Evolutionary conservation across 2,329 filamentous ascomycete species (phyloP).

Genomic region (Amphichorda felina): DNA sequence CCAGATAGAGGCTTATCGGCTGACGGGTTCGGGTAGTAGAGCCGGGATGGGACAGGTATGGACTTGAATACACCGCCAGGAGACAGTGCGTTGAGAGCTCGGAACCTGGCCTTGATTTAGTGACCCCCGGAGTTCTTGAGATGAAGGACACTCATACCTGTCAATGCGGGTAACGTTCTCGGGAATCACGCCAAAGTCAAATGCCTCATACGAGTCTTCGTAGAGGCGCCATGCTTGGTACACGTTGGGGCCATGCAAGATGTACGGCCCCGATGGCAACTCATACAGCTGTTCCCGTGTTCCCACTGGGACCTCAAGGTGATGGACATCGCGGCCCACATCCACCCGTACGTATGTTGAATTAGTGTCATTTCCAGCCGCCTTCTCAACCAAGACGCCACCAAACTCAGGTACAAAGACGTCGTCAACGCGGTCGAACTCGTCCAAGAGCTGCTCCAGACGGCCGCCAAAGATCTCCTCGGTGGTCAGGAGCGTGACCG

Average conservation of each 20-base stretch:
- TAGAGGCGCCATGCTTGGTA: slow-evolving; percentile 29
- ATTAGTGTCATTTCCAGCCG: slow-evolving; percentile 8
- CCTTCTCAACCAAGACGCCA: slow-evolving; percentile 25
- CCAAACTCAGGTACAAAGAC: slow-evolving; percentile 26
- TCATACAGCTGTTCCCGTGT: slow-evolving; percentile 9
- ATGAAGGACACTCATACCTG: slow-evolving; percentile 8
- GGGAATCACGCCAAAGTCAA: slow-evolving; percentile 23
- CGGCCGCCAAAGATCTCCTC: slow-evolving; percentile 22
- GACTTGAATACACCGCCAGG: slow-evolving; percentile 12
- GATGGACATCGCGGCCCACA: slow-evolving; percentile 8
- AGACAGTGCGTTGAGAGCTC: slow-evolving; percentile 14
- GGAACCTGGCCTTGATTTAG: slow-evolving; percentile 13
- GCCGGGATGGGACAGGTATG: slow-evolving; percentile 24
- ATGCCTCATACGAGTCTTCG: slow-evolving; percentile 22
- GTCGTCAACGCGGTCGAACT: slow-evolving; percentile 22
- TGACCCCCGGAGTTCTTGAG: background rate
- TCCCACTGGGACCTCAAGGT: slow-evolving; percentile 8
- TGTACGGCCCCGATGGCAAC: slow-evolving; percentile 27
- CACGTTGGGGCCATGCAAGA: slow-evolving; percentile 25
- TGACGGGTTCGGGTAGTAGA: slow-evolving; percentile 18
- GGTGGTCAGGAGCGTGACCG: slow-evolving; percentile 25
- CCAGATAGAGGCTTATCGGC: slow-evolving; percentile 21
- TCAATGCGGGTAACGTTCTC: slow-evolving; percentile 15
- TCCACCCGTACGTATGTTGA: background rate
- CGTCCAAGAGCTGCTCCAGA: slow-evolving; percentile 18